Conservation (phyloP, 148 eudicot species). For the Rhododendron griersonianum region DNA sequence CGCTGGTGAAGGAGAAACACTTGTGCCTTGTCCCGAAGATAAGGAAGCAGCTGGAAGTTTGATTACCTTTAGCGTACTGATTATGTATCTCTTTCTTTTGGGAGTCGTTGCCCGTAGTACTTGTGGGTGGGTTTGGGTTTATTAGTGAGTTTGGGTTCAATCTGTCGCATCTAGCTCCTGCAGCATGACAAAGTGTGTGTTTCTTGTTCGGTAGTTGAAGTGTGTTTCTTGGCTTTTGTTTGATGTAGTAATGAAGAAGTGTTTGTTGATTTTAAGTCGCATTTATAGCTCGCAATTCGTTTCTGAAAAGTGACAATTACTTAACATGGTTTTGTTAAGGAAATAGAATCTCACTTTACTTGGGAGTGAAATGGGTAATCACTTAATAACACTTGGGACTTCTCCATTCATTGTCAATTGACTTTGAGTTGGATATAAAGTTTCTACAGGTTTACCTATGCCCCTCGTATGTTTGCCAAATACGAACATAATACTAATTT, state of each 20-base stretch:
- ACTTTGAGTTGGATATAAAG: too few species aligned
- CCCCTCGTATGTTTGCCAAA: too few species aligned
- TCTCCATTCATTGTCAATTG: too few species aligned
- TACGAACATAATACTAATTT: too few species aligned
- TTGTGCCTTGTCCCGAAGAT: neutral
- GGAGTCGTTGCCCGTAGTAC: neutral
- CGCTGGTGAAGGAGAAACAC: slow-evolving; percentile 7
- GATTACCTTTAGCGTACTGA: neutral
- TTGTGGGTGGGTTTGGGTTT: neutral
- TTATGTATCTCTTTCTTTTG: neutral
- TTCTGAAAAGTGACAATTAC: neutral
- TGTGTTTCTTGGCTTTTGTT: neutral
- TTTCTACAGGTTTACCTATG: too few species aligned
- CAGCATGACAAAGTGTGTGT: too few species aligned
- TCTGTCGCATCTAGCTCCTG: too few species aligned
- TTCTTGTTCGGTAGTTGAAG: neutral
- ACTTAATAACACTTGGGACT: too few species aligned
- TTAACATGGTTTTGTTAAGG: too few species aligned
- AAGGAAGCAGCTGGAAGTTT: neutral
- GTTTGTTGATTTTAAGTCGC: neutral
- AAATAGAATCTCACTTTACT: too few species aligned
- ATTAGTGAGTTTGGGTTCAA: too few species aligned
- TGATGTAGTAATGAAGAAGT: neutral
- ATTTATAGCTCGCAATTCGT: neutral
- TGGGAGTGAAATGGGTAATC: too few species aligned